phyloP scores from a whole-genome alignment of 1,139 yeast genomes.

The Groenewaldozyma sp. region DNA sequence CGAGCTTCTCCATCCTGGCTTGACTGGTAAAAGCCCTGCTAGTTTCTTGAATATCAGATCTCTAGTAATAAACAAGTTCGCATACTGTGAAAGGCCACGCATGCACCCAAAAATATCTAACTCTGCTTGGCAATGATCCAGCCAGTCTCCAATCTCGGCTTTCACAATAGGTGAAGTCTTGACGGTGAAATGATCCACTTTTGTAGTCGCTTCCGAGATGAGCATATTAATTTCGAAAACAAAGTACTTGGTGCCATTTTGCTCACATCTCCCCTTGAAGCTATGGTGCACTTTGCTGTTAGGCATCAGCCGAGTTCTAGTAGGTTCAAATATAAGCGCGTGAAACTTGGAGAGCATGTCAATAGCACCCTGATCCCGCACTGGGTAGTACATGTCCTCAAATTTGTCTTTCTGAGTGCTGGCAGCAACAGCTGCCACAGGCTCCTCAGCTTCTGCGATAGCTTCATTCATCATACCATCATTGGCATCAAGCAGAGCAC shows the following conservation, averaged over 20 bases:
- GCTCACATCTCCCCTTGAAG: background rate
- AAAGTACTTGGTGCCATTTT: background rate
- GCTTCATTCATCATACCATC: constrained; percentile 1
- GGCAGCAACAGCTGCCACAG: too few relatives aligned
- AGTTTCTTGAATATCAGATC: constrained; percentile 14
- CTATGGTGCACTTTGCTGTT: background rate
- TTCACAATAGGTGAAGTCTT: constrained; percentile 15
- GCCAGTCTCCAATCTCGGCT: constrained; percentile 15
- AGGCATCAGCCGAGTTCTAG: background rate
- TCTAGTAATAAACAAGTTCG: constrained; percentile 15
- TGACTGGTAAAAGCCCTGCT: constrained; percentile 5
- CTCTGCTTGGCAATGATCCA: constrained; percentile 9
- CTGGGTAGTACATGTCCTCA: background rate
- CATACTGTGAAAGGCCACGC: constrained; percentile 20
- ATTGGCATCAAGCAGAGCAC: background rate
- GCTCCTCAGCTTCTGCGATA: background rate
- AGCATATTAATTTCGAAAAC: background rate
- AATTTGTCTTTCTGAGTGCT: background rate
- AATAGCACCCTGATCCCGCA: background rate
- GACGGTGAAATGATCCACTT: constrained; percentile 9
- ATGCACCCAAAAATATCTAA: constrained; percentile 15
- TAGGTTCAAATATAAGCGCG: background rate
- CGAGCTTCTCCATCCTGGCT: constrained; percentile 16
- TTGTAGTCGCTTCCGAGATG: background rate
- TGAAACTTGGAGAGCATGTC: background rate